Evolutionary conservation across 2,329 filamentous ascomycete species (phyloP).

Genomic region (Ceratocystis huliohia): DNA sequence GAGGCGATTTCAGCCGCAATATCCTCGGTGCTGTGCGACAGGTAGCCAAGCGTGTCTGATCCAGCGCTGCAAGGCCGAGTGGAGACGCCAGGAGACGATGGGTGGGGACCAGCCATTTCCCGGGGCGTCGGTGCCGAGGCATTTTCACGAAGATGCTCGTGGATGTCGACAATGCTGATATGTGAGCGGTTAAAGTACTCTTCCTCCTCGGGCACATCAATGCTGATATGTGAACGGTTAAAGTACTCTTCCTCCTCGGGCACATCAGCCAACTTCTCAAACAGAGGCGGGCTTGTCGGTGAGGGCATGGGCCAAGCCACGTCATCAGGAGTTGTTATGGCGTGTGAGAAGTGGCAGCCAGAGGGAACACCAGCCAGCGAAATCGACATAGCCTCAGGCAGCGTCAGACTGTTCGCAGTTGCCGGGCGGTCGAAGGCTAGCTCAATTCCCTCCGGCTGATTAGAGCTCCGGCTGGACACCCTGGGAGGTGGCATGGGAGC

Average conservation of each 20-base stretch:
- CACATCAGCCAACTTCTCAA: conserved; percentile 43
- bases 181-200: conserved; percentile 36
- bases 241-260: conserved; percentile 49
- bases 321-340: conserved; percentile 33
- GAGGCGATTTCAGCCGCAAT: conserved; percentile 26
- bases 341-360: conserved; percentile 31
- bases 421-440: conserved; percentile 33
- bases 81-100: conserved; percentile 17
- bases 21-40: conserved; percentile 9
- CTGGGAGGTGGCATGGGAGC: conserved; percentile 40
- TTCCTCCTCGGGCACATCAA: conserved; percentile 52
- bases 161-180: conserved; percentile 36
- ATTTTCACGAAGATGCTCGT: conserved; percentile 41
- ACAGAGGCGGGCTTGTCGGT: conserved; percentile 28
- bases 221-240: conserved; percentile 33
- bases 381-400: conserved; percentile 32
- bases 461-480: conserved; percentile 41
- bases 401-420: conserved; percentile 35
- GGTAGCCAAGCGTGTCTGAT: conserved; percentile 40
- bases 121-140: conserved; percentile 40
- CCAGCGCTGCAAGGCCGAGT: conserved; percentile 35
- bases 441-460: conserved; percentile 34
- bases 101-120: conserved; percentile 30
- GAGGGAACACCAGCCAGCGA: conserved; percentile 23
- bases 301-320: conserved; percentile 35